Evolutionary conservation across 1,139 yeast species (phyloP).

Genomic region (Saccharomyces hybrid): DNA sequence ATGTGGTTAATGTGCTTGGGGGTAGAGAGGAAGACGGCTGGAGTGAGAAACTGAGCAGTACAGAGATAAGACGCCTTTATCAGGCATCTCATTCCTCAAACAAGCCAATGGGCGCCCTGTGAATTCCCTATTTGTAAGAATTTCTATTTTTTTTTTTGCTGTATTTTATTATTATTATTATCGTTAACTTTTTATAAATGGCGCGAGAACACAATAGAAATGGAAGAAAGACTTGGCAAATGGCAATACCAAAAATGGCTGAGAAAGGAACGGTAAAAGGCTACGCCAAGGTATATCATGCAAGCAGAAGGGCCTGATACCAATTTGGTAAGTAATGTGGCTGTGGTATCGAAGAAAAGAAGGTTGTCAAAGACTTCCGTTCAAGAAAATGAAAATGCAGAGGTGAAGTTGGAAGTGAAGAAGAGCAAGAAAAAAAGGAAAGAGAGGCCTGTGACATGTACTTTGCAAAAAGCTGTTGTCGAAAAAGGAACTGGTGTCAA

Average conservation of each 20-base stretch:
- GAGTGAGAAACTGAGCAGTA: conserved; percentile 78
- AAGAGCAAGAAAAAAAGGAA: conserved; percentile 40
- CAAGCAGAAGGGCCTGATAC: background rate
- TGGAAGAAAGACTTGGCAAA: background rate
- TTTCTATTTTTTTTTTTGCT: background rate
- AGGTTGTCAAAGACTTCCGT: background rate
- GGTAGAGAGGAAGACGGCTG: conserved; percentile 50
- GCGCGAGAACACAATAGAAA: background rate
- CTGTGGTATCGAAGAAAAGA: background rate
- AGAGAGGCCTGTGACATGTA: conserved; percentile 31
- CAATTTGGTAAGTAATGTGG: background rate
- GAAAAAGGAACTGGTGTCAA: conserved; percentile 34
- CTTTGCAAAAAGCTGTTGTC: conserved; percentile 21
- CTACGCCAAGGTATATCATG: background rate
- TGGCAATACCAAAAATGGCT: background rate
- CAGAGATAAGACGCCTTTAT: conserved; percentile 35
- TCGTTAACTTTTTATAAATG: background rate
- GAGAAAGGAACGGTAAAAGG: background rate
- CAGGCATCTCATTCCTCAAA: background rate
- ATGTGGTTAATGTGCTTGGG: conserved; percentile 67
- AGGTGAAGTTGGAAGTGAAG: conserved; percentile 6
- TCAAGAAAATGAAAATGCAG: background rate
- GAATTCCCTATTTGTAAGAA: background rate
- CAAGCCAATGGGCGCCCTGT: background rate
- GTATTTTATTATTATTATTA: background rate